Base-by-base conservation (phyloP, 176 grass and related monocot genomes). In the Zea luxurians region DNA sequence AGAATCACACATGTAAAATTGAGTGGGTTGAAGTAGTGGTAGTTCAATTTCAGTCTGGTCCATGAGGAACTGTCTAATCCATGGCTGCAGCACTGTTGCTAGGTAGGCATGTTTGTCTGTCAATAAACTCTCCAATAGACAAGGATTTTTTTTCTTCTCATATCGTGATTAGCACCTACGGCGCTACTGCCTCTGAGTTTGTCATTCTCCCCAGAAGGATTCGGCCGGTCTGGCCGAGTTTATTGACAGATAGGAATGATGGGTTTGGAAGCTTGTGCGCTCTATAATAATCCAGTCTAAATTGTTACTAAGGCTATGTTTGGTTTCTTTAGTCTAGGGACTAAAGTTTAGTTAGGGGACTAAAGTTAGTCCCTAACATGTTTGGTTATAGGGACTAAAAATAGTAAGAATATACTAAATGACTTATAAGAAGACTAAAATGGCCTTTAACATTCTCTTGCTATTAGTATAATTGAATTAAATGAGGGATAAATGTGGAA, bases 191-290 rank as follows among this genome's bases (percentile, higher is more conserved):
- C 74, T 75, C 40, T 84, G n/a, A 36, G 21, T 46, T 64, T 71
- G 86, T 80, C 86, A 88, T 84, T 80, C 65, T 80, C 34, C 1
- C 27, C 27, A 27, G 27, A 27, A 77, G 78, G 77, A 89, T 81
- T 64, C 35, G 40, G 45, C 0, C 27, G 27, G 27, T 27, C 27
- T 27, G 27, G 27, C 27, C 27, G 27, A 27, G 27, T 27, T 27
- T 27, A 27, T 27, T 27, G 27, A 27, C 20, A 5, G 2, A 10
- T 36, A 62, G 53, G 61, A 70, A 88, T 88, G 81, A 74, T 84
- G 73, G 61, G 60, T 83, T 83, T 83, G 81, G 81, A 88, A 70
- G 76, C 53, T 80, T 75, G 61, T 69, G 64, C 7, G 50, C 44
- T 81, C 27, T 27, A 27, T 64, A 42, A 72, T 85, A 77, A 77